phyloP scores from a whole-genome alignment of 768 basidiomycete genomes.

The Asterophora lycoperdoides region DNA sequence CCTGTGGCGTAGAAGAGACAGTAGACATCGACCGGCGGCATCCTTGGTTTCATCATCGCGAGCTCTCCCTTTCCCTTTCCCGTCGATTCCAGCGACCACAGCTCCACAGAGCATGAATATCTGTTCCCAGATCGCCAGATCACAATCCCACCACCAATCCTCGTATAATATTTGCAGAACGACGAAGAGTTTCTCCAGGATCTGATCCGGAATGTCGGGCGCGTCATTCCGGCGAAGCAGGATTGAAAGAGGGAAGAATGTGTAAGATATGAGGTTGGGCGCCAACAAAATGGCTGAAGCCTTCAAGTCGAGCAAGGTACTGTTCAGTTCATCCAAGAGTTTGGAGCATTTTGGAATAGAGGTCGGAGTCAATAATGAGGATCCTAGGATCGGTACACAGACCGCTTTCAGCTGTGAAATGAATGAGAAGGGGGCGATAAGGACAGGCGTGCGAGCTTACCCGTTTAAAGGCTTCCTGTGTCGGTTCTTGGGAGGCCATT shows the following conservation, averaged over 20 bases:
- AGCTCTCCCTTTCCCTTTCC: conserved; percentile 61
- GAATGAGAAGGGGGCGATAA: neutral
- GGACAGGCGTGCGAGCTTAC: conserved; percentile 20
- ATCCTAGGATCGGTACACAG: conserved; percentile 78
- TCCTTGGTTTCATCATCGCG: conserved; percentile 81
- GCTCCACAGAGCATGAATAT: conserved; percentile 73
- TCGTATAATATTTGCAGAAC: conserved; percentile 56
- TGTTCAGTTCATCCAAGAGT: conserved; percentile 53
- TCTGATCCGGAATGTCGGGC: conserved; percentile 66
- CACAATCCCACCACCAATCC: conserved; percentile 85
- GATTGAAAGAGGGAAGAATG: conserved; percentile 83
- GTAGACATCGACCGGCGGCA: conserved; percentile 66
- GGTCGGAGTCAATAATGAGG: conserved; percentile 57
- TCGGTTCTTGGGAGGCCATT: conserved; percentile 19
- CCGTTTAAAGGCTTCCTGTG: conserved; percentile 33
- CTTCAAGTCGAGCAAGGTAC: conserved; percentile 41
- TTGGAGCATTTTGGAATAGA: conserved; percentile 43
- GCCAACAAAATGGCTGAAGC: conserved; percentile 38
- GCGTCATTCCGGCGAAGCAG: conserved; percentile 76
- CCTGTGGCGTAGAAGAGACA: conserved; percentile 56
- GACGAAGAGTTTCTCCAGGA: conserved; percentile 70
- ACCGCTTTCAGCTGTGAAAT: conserved; percentile 56
- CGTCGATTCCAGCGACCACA: conserved; percentile 59
- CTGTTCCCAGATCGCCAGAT: conserved; percentile 75
- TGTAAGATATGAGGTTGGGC: conserved; percentile 69